Evolutionary conservation across 2,329 filamentous ascomycete genomes (phyloP).

Genomic region (Sporothrix variecibatus): DNA sequence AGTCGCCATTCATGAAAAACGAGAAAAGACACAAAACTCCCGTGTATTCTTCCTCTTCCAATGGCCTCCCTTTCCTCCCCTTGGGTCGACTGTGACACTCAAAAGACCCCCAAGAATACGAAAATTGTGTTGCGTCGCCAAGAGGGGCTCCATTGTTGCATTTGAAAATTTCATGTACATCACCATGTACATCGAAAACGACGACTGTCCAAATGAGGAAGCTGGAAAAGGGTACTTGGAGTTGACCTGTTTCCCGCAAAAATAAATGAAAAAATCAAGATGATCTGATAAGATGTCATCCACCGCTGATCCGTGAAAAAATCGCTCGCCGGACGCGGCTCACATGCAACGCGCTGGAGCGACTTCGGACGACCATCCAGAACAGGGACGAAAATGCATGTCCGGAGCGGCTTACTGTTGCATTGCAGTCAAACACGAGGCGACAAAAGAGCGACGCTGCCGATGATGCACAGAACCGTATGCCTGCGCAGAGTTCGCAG

Average conservation of each 20-base stretch:
- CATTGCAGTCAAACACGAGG: background rate
- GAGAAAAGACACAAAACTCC: background rate
- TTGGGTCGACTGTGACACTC: background rate
- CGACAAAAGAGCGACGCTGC: background rate
- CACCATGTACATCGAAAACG: background rate
- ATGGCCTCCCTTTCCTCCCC: background rate
- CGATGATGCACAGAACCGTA: background rate
- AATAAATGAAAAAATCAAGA: slow-evolving; percentile 7
- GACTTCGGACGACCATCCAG: slow-evolving; percentile 16
- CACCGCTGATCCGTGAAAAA: slow-evolving; percentile 17
- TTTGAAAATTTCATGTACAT: background rate
- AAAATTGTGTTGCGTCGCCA: background rate
- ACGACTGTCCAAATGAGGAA: slow-evolving; percentile 8
- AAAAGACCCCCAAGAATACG: background rate
- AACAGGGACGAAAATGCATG: background rate
- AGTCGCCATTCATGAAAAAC: background rate
- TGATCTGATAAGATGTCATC: slow-evolving; percentile 35
- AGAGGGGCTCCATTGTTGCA: background rate
- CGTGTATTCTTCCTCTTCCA: background rate
- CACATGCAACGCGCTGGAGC: slow-evolving; percentile 26
- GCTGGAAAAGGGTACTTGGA: background rate
- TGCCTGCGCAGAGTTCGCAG: background rate
- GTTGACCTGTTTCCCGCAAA: background rate
- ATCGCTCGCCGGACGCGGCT: background rate
- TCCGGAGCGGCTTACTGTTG: background rate